Evolutionary conservation across 2,329 filamentous ascomycete species (phyloP).

Genomic region (Aureobasidium namibiae): DNA sequence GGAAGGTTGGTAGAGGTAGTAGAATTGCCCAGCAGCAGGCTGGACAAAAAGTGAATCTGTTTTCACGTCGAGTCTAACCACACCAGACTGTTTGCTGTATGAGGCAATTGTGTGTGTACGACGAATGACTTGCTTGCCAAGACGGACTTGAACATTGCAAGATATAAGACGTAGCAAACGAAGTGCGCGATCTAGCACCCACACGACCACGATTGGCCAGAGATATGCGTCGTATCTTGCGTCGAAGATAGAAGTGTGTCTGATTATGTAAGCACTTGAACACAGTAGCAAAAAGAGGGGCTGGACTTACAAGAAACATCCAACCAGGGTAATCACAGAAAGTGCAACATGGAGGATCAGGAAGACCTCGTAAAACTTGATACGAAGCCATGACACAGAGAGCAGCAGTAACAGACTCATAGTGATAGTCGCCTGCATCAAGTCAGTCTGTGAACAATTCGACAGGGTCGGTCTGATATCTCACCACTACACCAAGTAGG

Average conservation of each 20-base stretch:
- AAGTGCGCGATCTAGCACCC: slow-evolving; percentile 42
- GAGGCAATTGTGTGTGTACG: slow-evolving; percentile 27
- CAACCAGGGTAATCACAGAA: slow-evolving; percentile 41
- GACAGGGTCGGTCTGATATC: not conserved
- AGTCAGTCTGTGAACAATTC: not conserved
- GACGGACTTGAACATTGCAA: slow-evolving; percentile 33
- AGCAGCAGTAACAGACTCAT: slow-evolving; percentile 41
- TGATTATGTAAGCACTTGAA: slow-evolving; percentile 19
- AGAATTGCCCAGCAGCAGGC: slow-evolving; percentile 40
- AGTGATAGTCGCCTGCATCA: slow-evolving; percentile 25
- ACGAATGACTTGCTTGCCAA: slow-evolving; percentile 18
- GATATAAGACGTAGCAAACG: slow-evolving; percentile 37
- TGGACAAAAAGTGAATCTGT: slow-evolving; percentile 27
- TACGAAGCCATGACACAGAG: slow-evolving; percentile 45
- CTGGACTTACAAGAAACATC: slow-evolving; percentile 44
- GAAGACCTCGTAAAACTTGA: slow-evolving; percentile 46
- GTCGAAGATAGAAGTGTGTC: slow-evolving; percentile 47
- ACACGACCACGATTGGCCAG: slow-evolving; percentile 43
- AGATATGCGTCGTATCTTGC: slow-evolving; percentile 43
- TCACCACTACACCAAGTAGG: not conserved
- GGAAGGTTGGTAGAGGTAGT: slow-evolving; percentile 42
- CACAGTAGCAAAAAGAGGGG: slow-evolving; percentile 18
- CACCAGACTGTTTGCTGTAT: slow-evolving; percentile 37
- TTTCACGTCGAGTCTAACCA: slow-evolving; percentile 40
- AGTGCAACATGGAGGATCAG: slow-evolving; percentile 44